Evolutionary conservation across 2,329 filamentous ascomycete species (phyloP).

Genomic region (Aspergillus thermomutatus): DNA sequence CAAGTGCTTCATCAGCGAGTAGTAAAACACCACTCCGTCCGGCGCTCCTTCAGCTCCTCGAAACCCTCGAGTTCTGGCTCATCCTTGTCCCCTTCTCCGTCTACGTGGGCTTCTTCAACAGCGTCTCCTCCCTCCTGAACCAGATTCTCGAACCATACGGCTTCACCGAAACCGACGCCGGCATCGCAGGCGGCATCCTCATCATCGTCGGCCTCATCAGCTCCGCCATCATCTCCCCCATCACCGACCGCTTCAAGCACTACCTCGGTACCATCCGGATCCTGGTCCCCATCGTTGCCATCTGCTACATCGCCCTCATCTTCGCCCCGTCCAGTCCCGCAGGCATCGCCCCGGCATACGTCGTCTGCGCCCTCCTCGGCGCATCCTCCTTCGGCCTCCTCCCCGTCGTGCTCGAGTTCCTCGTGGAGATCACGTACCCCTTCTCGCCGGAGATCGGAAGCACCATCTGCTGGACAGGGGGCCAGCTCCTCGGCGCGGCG

Average conservation of each 20-base stretch:
- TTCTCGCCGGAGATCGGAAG: conserved; percentile 81
- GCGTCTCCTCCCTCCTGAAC: conserved; percentile 79
- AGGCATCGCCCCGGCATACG: conserved; percentile 59
- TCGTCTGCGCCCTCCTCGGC: conserved; percentile 72
- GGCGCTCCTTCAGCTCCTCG: conserved; percentile 54
- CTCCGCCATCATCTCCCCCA: conserved; percentile 71
- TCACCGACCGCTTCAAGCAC: conserved; percentile 80
- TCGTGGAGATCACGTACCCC: conserved; percentile 84
- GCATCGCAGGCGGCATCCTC: conserved; percentile 82
- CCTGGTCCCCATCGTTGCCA: conserved; percentile 69
- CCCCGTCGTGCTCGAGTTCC: conserved; percentile 79
- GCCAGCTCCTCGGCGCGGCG: conserved; percentile 78
- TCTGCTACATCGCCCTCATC: conserved; percentile 72
- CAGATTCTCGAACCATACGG: conserved; percentile 86
- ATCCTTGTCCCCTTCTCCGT: conserved; percentile 75
- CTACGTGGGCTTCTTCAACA: conserved; percentile 94
- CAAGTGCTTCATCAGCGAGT: conserved; percentile 63
- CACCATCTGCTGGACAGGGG: conserved; percentile 79
- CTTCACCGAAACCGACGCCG: conserved; percentile 78
- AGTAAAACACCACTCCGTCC: conserved; percentile 51
- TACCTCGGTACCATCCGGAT: conserved; percentile 72
- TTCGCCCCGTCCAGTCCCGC: conserved; percentile 67
- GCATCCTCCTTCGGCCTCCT: conserved; percentile 76
- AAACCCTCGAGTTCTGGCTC: conserved; percentile 72
- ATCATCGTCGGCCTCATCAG: conserved; percentile 82